A percentile compares a stretch with the other conserved stretches of the same genome.
phyloP scores from a whole-genome alignment of 495 filamentous ascomycete genomes.

The Xylona heveae region DNA sequence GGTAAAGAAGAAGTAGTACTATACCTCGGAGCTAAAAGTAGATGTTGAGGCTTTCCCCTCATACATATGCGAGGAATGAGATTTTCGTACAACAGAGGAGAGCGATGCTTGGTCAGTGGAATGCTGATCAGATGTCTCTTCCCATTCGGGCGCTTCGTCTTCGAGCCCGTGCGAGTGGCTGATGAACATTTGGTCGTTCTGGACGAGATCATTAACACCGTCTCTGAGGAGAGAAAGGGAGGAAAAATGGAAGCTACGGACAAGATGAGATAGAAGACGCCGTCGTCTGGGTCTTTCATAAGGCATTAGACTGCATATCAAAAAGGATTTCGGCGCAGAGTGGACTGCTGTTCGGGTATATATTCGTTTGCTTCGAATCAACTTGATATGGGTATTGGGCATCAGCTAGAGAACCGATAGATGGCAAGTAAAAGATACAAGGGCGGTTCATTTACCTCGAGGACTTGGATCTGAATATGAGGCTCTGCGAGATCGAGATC shows the following conservation, averaged over 20 bases:
- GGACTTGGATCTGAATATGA: constrained; percentile 64
- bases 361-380: constrained; percentile 61
- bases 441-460: constrained; percentile 45
- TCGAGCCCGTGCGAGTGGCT: constrained; percentile 64
- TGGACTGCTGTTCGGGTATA: constrained; percentile 50
- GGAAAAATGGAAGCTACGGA: constrained; percentile 9
- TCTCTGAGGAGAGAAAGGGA: background rate
- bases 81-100: constrained; percentile 24
- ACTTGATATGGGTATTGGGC: constrained; percentile 29
- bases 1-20: no score
- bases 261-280: constrained; percentile 21
- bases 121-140: constrained; percentile 29
- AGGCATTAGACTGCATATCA: constrained; percentile 53
- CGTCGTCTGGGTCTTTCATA: constrained; percentile 16
- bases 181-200: constrained; percentile 75
- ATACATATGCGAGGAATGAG: constrained; percentile 1
- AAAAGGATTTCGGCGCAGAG: constrained; percentile 55
- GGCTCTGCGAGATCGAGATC: constrained; percentile 49
- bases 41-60: no score
- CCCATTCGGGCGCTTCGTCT: constrained; percentile 49
- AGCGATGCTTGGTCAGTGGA: constrained; percentile 23
- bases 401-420: background rate
- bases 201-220: constrained; percentile 5
- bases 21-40: no score
- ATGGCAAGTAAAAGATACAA: no score